phyloP scores from a whole-genome alignment of 805 yeast genomes.

The Phaffomyces thermotolerans region DNA sequence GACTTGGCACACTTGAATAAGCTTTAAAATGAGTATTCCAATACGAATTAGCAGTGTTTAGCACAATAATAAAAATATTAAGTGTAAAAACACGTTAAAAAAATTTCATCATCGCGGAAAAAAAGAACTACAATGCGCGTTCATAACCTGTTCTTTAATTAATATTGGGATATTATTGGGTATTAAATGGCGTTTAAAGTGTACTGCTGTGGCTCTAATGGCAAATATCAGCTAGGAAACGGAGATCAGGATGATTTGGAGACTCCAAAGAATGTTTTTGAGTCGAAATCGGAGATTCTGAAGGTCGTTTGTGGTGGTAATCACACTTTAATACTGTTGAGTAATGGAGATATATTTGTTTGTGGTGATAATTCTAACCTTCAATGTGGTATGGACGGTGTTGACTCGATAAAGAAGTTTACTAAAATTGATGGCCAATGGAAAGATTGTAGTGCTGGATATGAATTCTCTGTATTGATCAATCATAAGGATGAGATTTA shows the following conservation, averaged over 20 bases:
- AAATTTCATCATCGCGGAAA: background rate
- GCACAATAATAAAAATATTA: too few species aligned
- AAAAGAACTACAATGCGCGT: background rate
- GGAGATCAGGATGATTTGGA: slow-evolving; percentile 44
- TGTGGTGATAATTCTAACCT: slow-evolving; percentile 54
- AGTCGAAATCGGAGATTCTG: slow-evolving; percentile 22
- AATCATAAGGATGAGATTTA: slow-evolving; percentile 34
- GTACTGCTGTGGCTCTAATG: slow-evolving; percentile 78
- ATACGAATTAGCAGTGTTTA: too few species aligned
- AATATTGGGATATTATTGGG: background rate
- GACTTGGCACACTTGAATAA: too few species aligned
- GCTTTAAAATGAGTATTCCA: too few species aligned
- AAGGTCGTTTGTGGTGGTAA: slow-evolving; percentile 77
- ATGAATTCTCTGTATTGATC: slow-evolving; percentile 64
- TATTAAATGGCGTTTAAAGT: slow-evolving; percentile 20
- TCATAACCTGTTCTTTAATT: background rate
- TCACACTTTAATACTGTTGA: slow-evolving; percentile 59
- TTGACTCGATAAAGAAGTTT: slow-evolving; percentile 12
- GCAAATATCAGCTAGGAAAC: slow-evolving; percentile 66
- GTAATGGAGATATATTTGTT: slow-evolving; percentile 45
- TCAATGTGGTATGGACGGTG: slow-evolving; percentile 38
- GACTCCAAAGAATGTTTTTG: slow-evolving; percentile 17
- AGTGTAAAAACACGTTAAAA: background rate
- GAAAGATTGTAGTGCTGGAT: slow-evolving; percentile 60
- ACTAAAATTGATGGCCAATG: slow-evolving; percentile 25